phyloP scores from a whole-genome alignment of 2,329 filamentous ascomycete genomes.

The Westerdykella aurantiaca region DNA sequence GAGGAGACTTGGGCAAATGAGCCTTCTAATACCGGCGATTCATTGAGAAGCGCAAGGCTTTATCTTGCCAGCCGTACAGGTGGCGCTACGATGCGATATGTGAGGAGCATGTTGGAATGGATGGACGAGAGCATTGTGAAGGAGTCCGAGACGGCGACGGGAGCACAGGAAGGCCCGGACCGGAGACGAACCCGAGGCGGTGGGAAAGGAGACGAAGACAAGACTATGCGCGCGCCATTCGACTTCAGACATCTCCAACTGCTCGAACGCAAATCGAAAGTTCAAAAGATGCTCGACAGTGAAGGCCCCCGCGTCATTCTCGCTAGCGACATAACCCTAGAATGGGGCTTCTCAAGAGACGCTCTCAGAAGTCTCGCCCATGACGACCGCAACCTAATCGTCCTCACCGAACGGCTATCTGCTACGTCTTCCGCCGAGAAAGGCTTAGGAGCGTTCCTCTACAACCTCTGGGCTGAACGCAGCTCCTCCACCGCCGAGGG shows the following conservation, averaged over 20 bases:
- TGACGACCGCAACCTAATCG: constrained; percentile 74
- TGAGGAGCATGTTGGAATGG: constrained; percentile 96
- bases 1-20: constrained; percentile 74
- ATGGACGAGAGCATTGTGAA: constrained; percentile 95
- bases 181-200: constrained; percentile 26
- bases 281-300: constrained; percentile 61
- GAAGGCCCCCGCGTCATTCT: constrained; percentile 67
- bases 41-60: constrained; percentile 51
- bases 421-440: constrained; percentile 32
- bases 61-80: constrained; percentile 84
- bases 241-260: constrained; percentile 82
- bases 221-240: constrained; percentile 63
- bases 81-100: constrained; percentile 82
- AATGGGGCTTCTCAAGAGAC: constrained; percentile 92
- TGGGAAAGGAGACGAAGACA: constrained; percentile 42
- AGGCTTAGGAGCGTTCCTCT: constrained; percentile 65
- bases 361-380: constrained; percentile 67
- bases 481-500: constrained; percentile 19
- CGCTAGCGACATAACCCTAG: constrained; percentile 80
- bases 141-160: constrained; percentile 70
- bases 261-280: constrained; percentile 73
- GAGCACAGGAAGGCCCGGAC: constrained; percentile 25
- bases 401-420: constrained; percentile 71
- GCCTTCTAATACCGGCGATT: constrained; percentile 10
- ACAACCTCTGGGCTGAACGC: constrained; percentile 49